These are phyloP conservation scores for Metschnikowia cubensis DNA, from an alignment of 805 yeast genomes.

Conservation along the genomic window DNA sequence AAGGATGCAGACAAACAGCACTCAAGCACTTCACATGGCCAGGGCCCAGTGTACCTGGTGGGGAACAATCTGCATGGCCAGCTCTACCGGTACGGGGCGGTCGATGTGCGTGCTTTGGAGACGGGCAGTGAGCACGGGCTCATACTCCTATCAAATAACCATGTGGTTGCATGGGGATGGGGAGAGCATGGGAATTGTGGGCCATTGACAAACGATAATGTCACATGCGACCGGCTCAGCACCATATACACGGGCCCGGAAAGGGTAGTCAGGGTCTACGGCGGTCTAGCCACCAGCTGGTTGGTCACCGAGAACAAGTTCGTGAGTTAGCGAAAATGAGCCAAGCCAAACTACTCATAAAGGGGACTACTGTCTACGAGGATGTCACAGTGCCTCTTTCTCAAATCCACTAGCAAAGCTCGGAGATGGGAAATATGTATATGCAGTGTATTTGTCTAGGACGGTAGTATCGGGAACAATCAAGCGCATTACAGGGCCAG, in stretches of 20 bases:
- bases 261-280: slow-evolving; percentile 35
- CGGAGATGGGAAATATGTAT: slow-evolving; percentile 79
- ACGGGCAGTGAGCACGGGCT: slow-evolving; percentile 91
- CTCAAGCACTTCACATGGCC: background rate
- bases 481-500: slow-evolving; percentile 10
- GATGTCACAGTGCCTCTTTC: slow-evolving; percentile 72
- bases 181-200: slow-evolving; percentile 99
- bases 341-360: too few relatives aligned
- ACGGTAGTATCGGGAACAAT: slow-evolving; percentile 50
- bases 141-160: slow-evolving; percentile 23
- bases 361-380: too few relatives aligned
- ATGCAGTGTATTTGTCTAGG: slow-evolving; percentile 59
- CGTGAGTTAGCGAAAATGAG: background rate
- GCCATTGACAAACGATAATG: slow-evolving; percentile 19
- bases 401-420: slow-evolving; percentile 63
- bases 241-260: slow-evolving; percentile 22
- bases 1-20: background rate
- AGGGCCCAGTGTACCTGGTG: slow-evolving; percentile 35
- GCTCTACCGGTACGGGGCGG: slow-evolving; percentile 27
- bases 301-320: slow-evolving; percentile 26
- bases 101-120: slow-evolving; percentile 23
- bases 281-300: slow-evolving; percentile 74
- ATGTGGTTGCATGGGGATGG: slow-evolving; percentile 90
- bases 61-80: slow-evolving; percentile 86
- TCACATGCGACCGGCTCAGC: slow-evolving; percentile 37